Base-by-base conservation (phyloP, 805 yeast genomes). In the Candida golubevii region DNA sequence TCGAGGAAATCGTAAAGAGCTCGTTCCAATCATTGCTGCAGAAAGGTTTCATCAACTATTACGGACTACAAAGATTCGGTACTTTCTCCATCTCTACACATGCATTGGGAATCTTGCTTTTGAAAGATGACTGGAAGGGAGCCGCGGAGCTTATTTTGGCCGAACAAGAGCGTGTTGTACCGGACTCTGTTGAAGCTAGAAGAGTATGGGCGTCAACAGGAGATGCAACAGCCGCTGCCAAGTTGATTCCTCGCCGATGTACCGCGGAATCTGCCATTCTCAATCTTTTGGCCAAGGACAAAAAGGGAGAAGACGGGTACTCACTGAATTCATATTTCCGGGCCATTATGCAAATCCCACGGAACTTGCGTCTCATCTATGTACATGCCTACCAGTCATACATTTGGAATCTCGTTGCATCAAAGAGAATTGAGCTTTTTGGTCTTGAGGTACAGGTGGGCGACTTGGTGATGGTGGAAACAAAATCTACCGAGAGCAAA, bases 11-110 rank as follows among this genome's bases (percentile, higher is more conserved):
- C 4, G 69, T 88, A 13, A 60, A 63, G 11, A 60, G 68, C 8
- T 75, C 88, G 26, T 72, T 90, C 51, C 59, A 69, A 6, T 75
- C 88, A 0, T 68, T 91, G 41, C 69, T 71, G 40, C 71, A 70
- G 1, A 71, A 75, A 27, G 99, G 99, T 0, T 93, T 88, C 58
- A 84, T 93, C 51, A 93, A 93, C 63, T 93, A 93, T 60, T 93
- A 78, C 62, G 99, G 99, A n/a, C 84, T 93, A 90, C 99, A 93
- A 70, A 74, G 99, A 59, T 93, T 93, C 62, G 99, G 99, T 27
- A 90, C 99, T 0, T 91, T 88, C 59, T 86, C 97, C 10, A 75
- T 89, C 27, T 88, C 98, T 2, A 90, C 99, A 0, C 97, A 93
- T 63, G 77, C 75, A 28, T 73, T 90, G 42, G 99, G 99, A 39